A percentile compares a stretch with the other conserved stretches of the same genome.
These are phyloP conservation scores for Boletellus emodensis DNA, from an alignment of 768 basidiomycete genomes.

Conservation along the genomic window DNA sequence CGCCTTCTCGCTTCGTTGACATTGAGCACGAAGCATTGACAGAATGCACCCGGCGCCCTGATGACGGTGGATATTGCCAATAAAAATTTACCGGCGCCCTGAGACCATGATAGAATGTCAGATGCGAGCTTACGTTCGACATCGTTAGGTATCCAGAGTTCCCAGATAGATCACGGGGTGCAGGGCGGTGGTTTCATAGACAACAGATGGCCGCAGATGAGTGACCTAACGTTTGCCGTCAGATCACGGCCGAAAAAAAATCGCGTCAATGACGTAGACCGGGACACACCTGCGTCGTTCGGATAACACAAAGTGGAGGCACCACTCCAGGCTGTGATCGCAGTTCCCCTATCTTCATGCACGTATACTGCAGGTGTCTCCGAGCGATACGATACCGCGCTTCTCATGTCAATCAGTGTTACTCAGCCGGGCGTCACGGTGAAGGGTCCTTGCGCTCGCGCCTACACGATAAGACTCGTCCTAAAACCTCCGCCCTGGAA, in stretches of 20 bases:
- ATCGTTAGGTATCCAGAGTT: slow-evolving; percentile 2
- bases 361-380: slow-evolving; percentile 48
- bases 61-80: slow-evolving; percentile 1
- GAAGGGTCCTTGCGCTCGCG: slow-evolving; percentile 40
- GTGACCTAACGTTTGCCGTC: slow-evolving; percentile 1
- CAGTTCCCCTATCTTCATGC: slow-evolving; percentile 39
- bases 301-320: neutral
- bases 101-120: slow-evolving; percentile 5
- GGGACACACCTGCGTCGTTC: slow-evolving; percentile 1
- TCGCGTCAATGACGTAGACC: neutral
- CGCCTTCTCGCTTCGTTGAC: no score
- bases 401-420: slow-evolving; percentile 49
- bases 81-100: neutral
- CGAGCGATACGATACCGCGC: slow-evolving; percentile 48
- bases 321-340: neutral
- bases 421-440: slow-evolving; percentile 55
- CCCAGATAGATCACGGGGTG: slow-evolving; percentile 11
- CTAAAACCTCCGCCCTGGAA: slow-evolving; percentile 49
- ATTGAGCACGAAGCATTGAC: no score
- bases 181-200: slow-evolving; percentile 10
- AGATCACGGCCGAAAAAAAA: slow-evolving; percentile 4
- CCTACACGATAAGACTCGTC: slow-evolving; percentile 40
- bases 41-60: neutral
- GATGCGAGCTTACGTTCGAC: neutral
- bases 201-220: slow-evolving; percentile 1